phyloP scores from a whole-genome alignment of 805 yeast genomes.

The Wickerhamomyces chaumierensis region DNA sequence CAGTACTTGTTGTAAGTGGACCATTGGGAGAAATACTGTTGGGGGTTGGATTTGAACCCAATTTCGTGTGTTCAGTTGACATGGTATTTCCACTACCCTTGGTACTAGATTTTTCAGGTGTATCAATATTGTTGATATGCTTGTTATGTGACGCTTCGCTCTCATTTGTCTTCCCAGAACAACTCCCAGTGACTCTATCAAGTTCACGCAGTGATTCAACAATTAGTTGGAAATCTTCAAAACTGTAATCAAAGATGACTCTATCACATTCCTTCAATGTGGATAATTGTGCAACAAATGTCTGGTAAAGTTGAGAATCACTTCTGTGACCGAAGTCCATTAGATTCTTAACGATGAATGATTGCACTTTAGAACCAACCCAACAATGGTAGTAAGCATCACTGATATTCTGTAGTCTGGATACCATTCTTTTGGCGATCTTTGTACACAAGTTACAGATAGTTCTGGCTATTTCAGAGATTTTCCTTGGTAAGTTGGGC shows the following conservation, averaged over 20 bases:
- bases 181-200: too few relatives aligned
- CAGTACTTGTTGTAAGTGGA: too few relatives aligned
- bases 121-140: too few relatives aligned
- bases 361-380: constrained; percentile 15
- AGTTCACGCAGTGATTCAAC: constrained; percentile 2
- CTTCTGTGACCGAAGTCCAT: constrained; percentile 3
- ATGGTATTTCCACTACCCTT: too few relatives aligned
- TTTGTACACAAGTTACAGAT: constrained; percentile 3
- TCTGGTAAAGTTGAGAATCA: constrained; percentile 3
- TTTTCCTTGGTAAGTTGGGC: neutral
- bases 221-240: constrained; percentile 8
- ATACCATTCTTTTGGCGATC: constrained; percentile 6
- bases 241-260: constrained; percentile 6
- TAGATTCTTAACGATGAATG: constrained; percentile 7
- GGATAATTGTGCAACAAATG: constrained; percentile 7
- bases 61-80: too few relatives aligned
- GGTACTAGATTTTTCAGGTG: too few relatives aligned
- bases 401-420: constrained; percentile 3
- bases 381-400: constrained; percentile 18
- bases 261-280: constrained; percentile 9
- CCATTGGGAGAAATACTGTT: too few relatives aligned
- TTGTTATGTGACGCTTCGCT: too few relatives aligned
- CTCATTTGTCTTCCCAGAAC: too few relatives aligned
- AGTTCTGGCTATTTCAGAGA: constrained; percentile 6
- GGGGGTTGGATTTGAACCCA: too few relatives aligned